These are phyloP conservation scores for Pistacia vera DNA, from an alignment of 345 rosid genomes.

Conservation along the genomic window DNA sequence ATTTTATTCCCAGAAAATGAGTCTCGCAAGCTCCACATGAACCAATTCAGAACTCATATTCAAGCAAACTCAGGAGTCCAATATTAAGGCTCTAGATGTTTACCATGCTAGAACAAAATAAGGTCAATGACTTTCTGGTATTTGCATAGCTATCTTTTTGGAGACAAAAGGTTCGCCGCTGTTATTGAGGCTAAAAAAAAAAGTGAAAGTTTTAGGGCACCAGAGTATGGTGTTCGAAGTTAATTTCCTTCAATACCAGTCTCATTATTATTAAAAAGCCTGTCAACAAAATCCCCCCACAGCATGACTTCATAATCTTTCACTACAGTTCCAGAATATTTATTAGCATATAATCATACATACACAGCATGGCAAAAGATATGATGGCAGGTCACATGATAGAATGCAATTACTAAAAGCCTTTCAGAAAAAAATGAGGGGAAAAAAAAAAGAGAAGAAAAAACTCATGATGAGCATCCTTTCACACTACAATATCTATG, in stretches of 20 bases:
- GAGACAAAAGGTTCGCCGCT: too few relatives aligned
- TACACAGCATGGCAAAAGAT: neutral
- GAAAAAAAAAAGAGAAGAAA: too few relatives aligned
- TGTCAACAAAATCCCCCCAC: neutral
- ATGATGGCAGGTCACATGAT: neutral
- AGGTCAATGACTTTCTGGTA: neutral
- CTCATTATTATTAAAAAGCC: neutral
- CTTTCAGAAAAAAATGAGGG: too few relatives aligned
- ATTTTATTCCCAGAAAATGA: neutral
- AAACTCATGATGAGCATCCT: neutral
- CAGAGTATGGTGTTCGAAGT: neutral
- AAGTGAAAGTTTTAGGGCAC: neutral
- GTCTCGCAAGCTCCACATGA: neutral
- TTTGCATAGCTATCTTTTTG: too few relatives aligned
- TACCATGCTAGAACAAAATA: neutral
- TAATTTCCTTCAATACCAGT: conserved; percentile 5
- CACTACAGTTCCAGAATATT: neutral
- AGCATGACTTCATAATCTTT: neutral
- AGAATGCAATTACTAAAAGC: neutral
- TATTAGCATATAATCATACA: neutral
- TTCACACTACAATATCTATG: neutral
- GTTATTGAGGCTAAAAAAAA: too few relatives aligned
- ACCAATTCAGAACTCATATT: neutral
- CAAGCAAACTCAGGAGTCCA: neutral
- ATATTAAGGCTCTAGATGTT: neutral